phyloP scores from a whole-genome alignment of 805 yeast species.

The Wickerhamiella kurtzmanii region DNA sequence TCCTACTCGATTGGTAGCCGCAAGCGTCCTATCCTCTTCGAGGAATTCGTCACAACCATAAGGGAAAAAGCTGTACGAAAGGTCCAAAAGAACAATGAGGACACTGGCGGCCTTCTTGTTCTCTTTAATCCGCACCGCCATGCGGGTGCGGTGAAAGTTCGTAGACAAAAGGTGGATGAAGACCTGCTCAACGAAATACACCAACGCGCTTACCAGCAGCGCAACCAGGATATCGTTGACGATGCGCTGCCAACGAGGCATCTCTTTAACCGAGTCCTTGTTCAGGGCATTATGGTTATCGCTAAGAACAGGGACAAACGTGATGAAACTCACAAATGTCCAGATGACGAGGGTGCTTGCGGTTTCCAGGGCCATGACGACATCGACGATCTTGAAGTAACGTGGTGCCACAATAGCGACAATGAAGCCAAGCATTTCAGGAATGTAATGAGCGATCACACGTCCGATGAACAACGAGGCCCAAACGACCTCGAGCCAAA shows the following conservation, averaged over 20 bases:
- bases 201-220: constrained; percentile 25
- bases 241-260: constrained; percentile 26
- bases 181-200: constrained; percentile 27
- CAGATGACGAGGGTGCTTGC: constrained; percentile 26
- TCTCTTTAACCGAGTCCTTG: constrained; percentile 3
- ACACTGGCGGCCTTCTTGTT: constrained; percentile 25
- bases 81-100: constrained; percentile 23
- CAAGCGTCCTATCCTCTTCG: constrained; percentile 25
- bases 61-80: constrained; percentile 27
- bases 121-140: constrained; percentile 26
- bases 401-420: constrained; percentile 24
- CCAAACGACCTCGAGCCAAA: constrained; percentile 31
- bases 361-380: constrained; percentile 26
- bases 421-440: constrained; percentile 20
- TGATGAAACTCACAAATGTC: constrained; percentile 27
- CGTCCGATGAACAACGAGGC: constrained; percentile 25
- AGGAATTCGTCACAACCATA: constrained; percentile 24
- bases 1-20: constrained; percentile 17
- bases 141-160: constrained; percentile 28
- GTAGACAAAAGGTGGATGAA: constrained; percentile 28
- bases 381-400: constrained; percentile 22
- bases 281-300: constrained; percentile 19
- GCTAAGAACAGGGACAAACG: constrained; percentile 25
- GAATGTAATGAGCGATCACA: constrained; percentile 26
- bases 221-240: constrained; percentile 28